phyloP scores from a whole-genome alignment of 2,329 filamentous ascomycete genomes.

The Simplicillium sp. region DNA sequence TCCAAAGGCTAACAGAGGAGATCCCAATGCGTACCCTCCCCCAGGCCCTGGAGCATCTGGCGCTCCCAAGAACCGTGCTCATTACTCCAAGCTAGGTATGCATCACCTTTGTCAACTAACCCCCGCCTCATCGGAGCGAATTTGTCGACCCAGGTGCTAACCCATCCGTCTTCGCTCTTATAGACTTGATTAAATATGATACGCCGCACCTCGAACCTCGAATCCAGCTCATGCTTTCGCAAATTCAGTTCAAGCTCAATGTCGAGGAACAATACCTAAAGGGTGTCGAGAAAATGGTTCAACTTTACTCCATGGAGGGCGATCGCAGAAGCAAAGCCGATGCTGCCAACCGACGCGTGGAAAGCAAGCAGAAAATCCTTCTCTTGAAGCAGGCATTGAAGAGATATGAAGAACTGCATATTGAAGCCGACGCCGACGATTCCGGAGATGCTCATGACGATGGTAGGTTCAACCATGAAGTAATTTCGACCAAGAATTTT shows the following conservation, averaged over 20 bases:
- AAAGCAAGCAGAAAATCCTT: constrained; percentile 97
- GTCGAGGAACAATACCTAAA: constrained; percentile 99
- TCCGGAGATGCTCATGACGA: constrained; percentile 43
- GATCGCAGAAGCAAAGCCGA: constrained; percentile 93
- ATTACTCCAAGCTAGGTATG: constrained; percentile 91
- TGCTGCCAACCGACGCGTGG: constrained; percentile 78
- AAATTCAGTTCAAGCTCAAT: constrained; percentile 97
- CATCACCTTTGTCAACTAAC: background rate
- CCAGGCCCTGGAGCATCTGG: constrained; percentile 48
- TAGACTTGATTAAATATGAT: constrained; percentile 98
- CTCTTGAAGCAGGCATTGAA: constrained; percentile 92
- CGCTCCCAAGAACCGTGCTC: constrained; percentile 67
- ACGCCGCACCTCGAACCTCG: constrained; percentile 90
- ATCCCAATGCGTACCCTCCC: constrained; percentile 69
- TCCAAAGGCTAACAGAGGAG: too few species aligned
- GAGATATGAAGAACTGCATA: constrained; percentile 93
- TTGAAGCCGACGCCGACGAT: constrained; percentile 77
- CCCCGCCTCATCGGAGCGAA: too few species aligned
- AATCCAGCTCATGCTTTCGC: constrained; percentile 97
- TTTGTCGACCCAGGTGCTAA: constrained; percentile 3
- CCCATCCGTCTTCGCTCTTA: background rate
- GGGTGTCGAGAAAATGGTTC: constrained; percentile 98
- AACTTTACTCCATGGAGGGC: constrained; percentile 93
- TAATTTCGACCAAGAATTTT: background rate
- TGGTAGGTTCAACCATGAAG: constrained; percentile 57